Base-by-base conservation (phyloP, 805 yeast genomes). In the Candida palmyrensis region DNA sequence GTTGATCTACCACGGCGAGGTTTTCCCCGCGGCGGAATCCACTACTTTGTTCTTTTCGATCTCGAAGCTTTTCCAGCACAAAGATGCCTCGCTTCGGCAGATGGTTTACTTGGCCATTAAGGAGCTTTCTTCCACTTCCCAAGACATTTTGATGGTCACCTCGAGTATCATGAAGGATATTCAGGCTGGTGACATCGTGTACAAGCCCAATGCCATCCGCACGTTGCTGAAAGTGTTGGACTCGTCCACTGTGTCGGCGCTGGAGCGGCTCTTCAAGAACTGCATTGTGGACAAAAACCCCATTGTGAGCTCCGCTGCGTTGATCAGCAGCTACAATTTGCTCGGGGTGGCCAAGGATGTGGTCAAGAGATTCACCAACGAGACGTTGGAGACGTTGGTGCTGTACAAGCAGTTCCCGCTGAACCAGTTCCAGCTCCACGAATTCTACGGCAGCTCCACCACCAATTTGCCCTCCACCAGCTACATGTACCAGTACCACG, bases 91-190 rank as follows among this genome's bases (percentile, higher is more conserved):
- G 0, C 73, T 92, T 54, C 82, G 98, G 60, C 98, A 92, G 64
- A 75, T 85, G 66, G 95, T 90, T 12, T 92, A 90, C 53, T 69
- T 92, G 56, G 90, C 96, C 11, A 88, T 90, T 59, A 92, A 92
- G 66, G 97, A 90, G 59, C 73, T 92, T 42, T 76, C 90, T 31
- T 62, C 80, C 13, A 75, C 82, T 42, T 86, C 96, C 14, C 85
- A 86, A 46, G 97, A 92, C 59, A 87, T 88, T 37, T 74, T 92
- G 59, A 92, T 92, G 97, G 97, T 90, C 18, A 92, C 98, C 18
- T 86, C 96, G 2, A 88, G 96, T 18, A 89, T 92, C 53, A 92
- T 92, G 97, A 89, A 89, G 63, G 98, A 92, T 63, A 86, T 92
- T 35, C 97, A 94, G 63, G 81, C 79, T 44, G 90, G 90, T 37